Percentiles rank a stretch among this genome's conserved stretches.
These are phyloP conservation scores for Aphanomyces euteiches DNA, from an alignment of 352 stramenopile genomes.

Conservation along the genomic window DNA sequence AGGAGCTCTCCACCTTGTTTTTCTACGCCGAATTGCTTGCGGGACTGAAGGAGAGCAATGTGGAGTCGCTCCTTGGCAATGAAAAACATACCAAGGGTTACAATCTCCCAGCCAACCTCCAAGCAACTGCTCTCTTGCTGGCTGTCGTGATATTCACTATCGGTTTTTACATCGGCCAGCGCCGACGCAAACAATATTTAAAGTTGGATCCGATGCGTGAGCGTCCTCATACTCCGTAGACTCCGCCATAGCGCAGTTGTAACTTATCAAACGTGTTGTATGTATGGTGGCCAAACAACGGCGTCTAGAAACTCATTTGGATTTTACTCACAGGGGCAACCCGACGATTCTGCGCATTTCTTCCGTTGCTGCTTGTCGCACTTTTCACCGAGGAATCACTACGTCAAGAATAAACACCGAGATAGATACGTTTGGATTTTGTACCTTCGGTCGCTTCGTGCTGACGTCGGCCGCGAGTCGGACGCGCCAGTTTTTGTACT, in stretches of 20 bases:
- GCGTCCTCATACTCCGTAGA: not conserved
- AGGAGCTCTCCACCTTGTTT: not conserved
- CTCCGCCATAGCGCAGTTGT: too few species aligned
- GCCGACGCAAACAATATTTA: not conserved
- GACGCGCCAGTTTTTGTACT: constrained; percentile 33
- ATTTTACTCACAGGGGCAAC: constrained; percentile 12
- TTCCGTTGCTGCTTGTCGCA: not conserved
- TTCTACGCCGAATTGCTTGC: constrained; percentile 9
- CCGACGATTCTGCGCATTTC: not conserved
- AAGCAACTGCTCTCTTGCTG: not conserved
- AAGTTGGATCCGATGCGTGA: not conserved
- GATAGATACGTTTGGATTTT: not conserved
- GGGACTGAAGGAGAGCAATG: not conserved
- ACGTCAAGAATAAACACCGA: not conserved
- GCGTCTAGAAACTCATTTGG: constrained; percentile 11
- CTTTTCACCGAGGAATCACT: not conserved
- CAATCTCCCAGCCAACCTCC: not conserved
- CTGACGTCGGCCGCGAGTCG: constrained; percentile 51
- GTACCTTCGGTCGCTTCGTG: constrained; percentile 68
- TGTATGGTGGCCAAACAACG: not conserved
- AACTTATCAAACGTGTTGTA: too few species aligned
- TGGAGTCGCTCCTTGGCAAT: not conserved
- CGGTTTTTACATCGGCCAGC: not conserved
- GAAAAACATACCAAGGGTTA: constrained; percentile 7
- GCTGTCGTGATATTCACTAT: not conserved